Evolutionary conservation across 2,329 filamentous ascomycete species (phyloP), one percentile per base, ranked within the genome.

Genomic region (Pseudocercospora cruenta): DNA sequence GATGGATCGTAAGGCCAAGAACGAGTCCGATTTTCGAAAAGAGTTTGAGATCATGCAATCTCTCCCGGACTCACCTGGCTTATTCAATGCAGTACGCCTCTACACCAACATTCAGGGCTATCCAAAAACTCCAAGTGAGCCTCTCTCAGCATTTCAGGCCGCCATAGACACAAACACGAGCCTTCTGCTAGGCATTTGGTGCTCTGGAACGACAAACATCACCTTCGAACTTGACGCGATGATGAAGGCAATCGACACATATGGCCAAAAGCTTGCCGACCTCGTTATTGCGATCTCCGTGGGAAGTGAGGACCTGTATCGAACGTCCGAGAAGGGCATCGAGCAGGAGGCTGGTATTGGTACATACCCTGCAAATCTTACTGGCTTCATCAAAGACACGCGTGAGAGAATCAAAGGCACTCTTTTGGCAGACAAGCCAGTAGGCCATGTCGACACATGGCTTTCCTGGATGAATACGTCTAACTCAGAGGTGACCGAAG

Each of bases 401-500:
- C 87, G 88, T 68, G 79, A 82, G 24, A 83, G 86, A 68, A 86
- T 95, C 74, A 75, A 85, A 31, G 86, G 86, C 65, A 93, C 91
- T n/a, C 75, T 81, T 54, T 59, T 68, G 28, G 80, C 84, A 43
- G 80, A 80, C 31, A 85, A 82, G 53, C 83, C 87, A 19, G 83
- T 96, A 67, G 93, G 93, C 60, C 93, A 96, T 80, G 93, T 96
- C 76, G 93, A 96, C 77, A 96, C 93, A 60, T 96, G 92, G 92
- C 72, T 69, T 39, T 87, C 87, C 60, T 94, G 88, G 84, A 87
- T 88, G 76, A 93, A 96, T 79, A 79, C 80, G 60, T 87, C 89
- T 75, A 96, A 94, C 85, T 79, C 80, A 58, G 87, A 84, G 49
- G 88, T 96, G 66, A 88, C 92, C 66, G 83, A 88, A 9, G 87